These are phyloP conservation scores for Pleurozium schreberi DNA, from an alignment of 225 moss, liverwort and hornwort genomes.

Conservation along the genomic window DNA sequence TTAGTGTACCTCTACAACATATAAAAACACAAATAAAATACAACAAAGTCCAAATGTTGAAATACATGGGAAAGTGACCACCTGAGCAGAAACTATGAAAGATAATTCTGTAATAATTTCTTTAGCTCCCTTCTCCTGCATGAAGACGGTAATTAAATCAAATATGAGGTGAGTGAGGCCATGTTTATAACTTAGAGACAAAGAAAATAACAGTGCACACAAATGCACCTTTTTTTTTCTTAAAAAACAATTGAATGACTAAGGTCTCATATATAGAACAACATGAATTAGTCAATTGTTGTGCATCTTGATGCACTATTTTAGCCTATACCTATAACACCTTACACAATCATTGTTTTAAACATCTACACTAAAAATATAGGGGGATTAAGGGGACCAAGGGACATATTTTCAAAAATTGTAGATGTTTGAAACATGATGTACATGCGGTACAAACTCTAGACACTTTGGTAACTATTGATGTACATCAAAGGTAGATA, in stretches of 20 bases:
- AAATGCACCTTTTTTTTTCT: neutral
- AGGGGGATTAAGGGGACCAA: too few species aligned
- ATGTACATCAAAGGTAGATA: too few species aligned
- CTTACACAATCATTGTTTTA: neutral
- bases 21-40: neutral
- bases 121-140: slow-evolving; percentile 62
- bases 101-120: slow-evolving; percentile 59
- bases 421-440: too few species aligned
- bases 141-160: neutral
- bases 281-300: neutral
- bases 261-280: neutral
- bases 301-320: neutral
- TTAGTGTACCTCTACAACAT: neutral
- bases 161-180: too few species aligned
- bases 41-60: neutral
- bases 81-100: slow-evolving; percentile 73
- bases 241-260: neutral
- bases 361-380: neutral
- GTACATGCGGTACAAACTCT: too few species aligned
- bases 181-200: neutral
- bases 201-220: neutral
- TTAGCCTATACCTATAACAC: too few species aligned
- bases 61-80: neutral
- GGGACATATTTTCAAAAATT: too few species aligned
- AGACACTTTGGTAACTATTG: too few species aligned